Base-by-base conservation (phyloP, 2,329 filamentous ascomycete species). In the Mycogone perniciosa region DNA sequence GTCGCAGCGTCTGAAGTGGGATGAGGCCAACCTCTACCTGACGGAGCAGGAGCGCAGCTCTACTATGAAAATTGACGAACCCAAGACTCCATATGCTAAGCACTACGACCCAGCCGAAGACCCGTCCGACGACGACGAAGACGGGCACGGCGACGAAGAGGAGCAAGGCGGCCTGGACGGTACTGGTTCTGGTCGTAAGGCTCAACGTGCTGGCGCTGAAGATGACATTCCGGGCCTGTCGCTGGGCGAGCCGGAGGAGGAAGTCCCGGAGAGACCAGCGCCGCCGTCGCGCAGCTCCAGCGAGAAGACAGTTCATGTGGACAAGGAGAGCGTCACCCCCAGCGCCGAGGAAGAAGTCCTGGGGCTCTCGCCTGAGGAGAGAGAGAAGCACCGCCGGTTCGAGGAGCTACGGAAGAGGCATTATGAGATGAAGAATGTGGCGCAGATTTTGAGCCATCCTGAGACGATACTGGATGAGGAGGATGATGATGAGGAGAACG, bases 61-160 rank as follows among this genome's bases (percentile, higher is more conserved):
- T 55, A 96, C 91, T 53, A 99, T 99, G 93, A 99, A 97, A 77
- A 99, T 99, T 58, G 88, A 90, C 59, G 93, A 99, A 74, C 93
- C 93, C 55, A 99, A 99, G 78, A 99, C 93, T 6, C 93, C 93
- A 4, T 99, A 92, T 67, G 93, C 89, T 34, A 87, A 86, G 64
- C 89, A 90, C 63, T 96, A 96, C 70, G 88, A 97, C 64, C 90
- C 91, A 4, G 68, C 83, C 39, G 89, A 96, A 64, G 92, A 97
- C 57, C 89, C 89, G 46, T 86, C 85, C 33, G 89, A 93, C 56
- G 85, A 95, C 63, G 78, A 87, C 50, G 84, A 87, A 42, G 10
- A 44, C 41, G 45, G 11, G 6, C 31, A 40, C 34, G 37, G 13
- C 43, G 44, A 46, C 30, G 60, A 58, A 72, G 51, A 50, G 52